These are phyloP conservation scores for Diplocarpon mali DNA, from an alignment of 2,329 filamentous ascomycete species.

Conservation along the genomic window DNA sequence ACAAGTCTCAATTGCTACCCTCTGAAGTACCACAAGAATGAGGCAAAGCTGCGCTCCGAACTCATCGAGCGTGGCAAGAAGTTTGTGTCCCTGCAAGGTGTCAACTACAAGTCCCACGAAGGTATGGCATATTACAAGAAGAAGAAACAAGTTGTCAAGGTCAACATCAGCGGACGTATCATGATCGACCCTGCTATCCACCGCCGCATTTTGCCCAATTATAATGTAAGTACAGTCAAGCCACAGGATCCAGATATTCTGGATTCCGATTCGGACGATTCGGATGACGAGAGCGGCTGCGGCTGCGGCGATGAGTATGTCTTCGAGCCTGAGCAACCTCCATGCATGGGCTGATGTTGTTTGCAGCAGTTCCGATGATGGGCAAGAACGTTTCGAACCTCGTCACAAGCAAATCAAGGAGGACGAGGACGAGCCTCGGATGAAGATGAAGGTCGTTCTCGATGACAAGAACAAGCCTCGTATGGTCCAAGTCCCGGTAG, in stretches of 20 bases:
- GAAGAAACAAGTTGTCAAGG: constrained; percentile 62
- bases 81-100: constrained; percentile 69
- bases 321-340: too few species aligned
- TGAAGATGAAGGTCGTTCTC: constrained; percentile 27
- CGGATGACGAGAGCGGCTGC: constrained; percentile 30
- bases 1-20: constrained; percentile 68
- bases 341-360: not conserved
- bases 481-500: constrained; percentile 43
- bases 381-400: constrained; percentile 10
- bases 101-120: constrained; percentile 73
- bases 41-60: constrained; percentile 49
- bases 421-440: constrained; percentile 25
- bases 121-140: constrained; percentile 80
- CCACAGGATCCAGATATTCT: constrained; percentile 57
- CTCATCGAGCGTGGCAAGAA: constrained; percentile 75
- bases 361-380: constrained; percentile 17
- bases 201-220: constrained; percentile 77
- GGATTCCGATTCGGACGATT: constrained; percentile 37
- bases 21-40: constrained; percentile 66
- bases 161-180: constrained; percentile 76
- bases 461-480: constrained; percentile 40
- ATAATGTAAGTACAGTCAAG: constrained; percentile 63
- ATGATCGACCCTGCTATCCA: constrained; percentile 83
- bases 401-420: constrained; percentile 13
- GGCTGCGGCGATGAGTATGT: constrained; percentile 30